Conservation (phyloP, 106 monocot species). For the Acorus gramineus region DNA sequence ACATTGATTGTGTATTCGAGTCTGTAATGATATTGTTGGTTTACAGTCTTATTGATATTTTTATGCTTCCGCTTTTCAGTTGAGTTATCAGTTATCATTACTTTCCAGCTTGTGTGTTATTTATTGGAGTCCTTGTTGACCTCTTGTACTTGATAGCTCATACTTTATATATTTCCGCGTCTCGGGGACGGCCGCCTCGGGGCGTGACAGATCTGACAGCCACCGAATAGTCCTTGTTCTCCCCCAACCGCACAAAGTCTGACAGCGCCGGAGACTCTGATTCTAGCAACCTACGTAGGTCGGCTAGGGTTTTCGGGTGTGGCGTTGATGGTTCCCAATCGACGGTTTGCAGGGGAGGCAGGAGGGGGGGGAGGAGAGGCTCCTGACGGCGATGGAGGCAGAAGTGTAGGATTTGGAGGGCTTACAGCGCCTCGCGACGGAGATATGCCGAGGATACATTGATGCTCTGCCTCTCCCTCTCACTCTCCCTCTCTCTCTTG, state of each 20-base stretch:
- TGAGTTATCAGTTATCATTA: too few species aligned
- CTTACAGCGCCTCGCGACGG: constrained; percentile 25
- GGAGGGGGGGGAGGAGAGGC: constrained; percentile 24
- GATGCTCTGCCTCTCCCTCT: constrained; percentile 3
- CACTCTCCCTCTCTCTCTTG: too few species aligned
- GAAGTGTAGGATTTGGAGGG: constrained; percentile 15
- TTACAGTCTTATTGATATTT: too few species aligned
- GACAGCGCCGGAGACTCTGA: constrained; percentile 41
- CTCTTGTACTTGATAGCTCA: too few species aligned
- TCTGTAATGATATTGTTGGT: too few species aligned
- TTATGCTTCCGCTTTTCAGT: too few species aligned
- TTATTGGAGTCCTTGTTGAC: too few species aligned
- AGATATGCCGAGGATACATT: constrained; percentile 38
- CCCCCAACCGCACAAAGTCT: too few species aligned
- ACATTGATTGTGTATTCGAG: too few species aligned
- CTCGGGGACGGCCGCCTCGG: too few species aligned
- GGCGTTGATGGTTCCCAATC: constrained; percentile 9
- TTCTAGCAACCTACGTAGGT: constrained; percentile 43
- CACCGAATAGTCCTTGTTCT: constrained; percentile 86
- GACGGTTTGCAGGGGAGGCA: constrained; percentile 1
- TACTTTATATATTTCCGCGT: too few species aligned
- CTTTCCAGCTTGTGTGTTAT: too few species aligned
- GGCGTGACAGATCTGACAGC: constrained; percentile 87
- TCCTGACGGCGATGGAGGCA: constrained; percentile 6
- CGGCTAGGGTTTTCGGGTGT: constrained; percentile 29